A percentile compares a stretch with the other conserved stretches of the same genome.
phyloP scores from a whole-genome alignment of 2,329 filamentous ascomycete genomes.

The Ciborinia camelliae region DNA sequence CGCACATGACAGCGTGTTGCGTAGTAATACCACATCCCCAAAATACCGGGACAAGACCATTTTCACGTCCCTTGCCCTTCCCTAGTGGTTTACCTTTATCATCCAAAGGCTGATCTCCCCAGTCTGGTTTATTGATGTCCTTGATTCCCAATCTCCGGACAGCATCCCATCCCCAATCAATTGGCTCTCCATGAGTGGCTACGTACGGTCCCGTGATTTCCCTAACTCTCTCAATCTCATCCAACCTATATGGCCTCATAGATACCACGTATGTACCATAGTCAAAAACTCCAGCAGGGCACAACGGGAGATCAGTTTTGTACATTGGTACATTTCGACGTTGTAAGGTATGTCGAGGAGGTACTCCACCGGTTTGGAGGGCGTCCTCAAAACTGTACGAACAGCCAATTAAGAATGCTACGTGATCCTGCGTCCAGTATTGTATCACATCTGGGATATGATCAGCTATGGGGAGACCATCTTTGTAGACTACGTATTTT shows the following conservation, averaged over 20 bases:
- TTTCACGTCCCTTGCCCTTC: conserved; percentile 26
- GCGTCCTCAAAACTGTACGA: conserved; percentile 62
- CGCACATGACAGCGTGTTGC: conserved; percentile 59
- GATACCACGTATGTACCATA: conserved; percentile 56
- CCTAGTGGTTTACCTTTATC: conserved; percentile 32
- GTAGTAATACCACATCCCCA: conserved; percentile 67
- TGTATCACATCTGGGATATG: conserved; percentile 44
- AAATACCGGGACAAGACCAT: conserved; percentile 52
- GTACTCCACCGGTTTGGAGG: conserved; percentile 48
- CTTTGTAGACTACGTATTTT: conserved; percentile 55
- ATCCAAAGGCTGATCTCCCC: conserved; percentile 49
- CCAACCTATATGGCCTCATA: conserved; percentile 55
- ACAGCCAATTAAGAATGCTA: conserved; percentile 62
- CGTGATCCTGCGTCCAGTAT: conserved; percentile 56
- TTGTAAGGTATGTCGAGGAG: conserved; percentile 48
- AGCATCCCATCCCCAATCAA: conserved; percentile 63
- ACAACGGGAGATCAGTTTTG: conserved; percentile 52
- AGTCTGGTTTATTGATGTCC: conserved; percentile 52
- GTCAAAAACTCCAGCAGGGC: conserved; percentile 56
- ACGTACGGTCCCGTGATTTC: conserved; percentile 53
- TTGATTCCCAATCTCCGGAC: conserved; percentile 50
- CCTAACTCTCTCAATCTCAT: conserved; percentile 51
- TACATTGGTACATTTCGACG: conserved; percentile 59
- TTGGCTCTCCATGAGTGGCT: conserved; percentile 59
- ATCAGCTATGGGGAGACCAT: conserved; percentile 43